Evolutionary conservation across 352 stramenopile species (phyloP).

Genomic region (Globisporangium canariense): DNA sequence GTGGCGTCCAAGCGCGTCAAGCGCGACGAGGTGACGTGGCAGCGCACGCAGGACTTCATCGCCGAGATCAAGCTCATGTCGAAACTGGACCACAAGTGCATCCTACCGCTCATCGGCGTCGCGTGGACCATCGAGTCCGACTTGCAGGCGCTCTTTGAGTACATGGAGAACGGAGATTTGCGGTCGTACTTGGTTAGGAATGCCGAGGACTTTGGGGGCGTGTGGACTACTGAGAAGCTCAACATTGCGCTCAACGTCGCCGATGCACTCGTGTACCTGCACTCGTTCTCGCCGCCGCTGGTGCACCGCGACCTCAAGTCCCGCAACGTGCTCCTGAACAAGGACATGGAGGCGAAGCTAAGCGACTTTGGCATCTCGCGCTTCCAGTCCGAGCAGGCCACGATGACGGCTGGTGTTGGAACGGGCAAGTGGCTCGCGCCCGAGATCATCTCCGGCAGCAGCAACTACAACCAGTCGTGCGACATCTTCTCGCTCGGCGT

Average conservation of each 20-base stretch:
- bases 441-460: conserved; percentile 32
- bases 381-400: conserved; percentile 30
- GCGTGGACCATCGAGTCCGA: conserved; percentile 58
- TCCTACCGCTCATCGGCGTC: conserved; percentile 62
- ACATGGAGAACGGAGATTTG: conserved; percentile 59
- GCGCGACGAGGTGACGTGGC: conserved; percentile 35
- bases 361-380: conserved; percentile 35
- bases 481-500: conserved; percentile 38
- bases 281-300: conserved; percentile 35
- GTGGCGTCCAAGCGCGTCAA: conserved; percentile 52
- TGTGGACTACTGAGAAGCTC: conserved; percentile 38
- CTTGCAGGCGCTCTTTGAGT: conserved; percentile 64
- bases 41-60: conserved; percentile 47
- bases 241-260: conserved; percentile 30
- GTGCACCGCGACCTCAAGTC: conserved; percentile 44
- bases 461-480: conserved; percentile 32
- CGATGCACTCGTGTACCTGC: conserved; percentile 46
- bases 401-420: conserved; percentile 35
- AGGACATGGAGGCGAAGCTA: conserved; percentile 29
- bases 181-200: conserved; percentile 33
- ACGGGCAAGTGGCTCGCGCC: conserved; percentile 34
- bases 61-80: conserved; percentile 71
- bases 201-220: neutral
- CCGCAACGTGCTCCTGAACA: conserved; percentile 32
- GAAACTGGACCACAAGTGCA: conserved; percentile 52